Evolutionary conservation across 2,329 filamentous ascomycete genomes (phyloP), one percentile per base, ranked within the genome.

Genomic region (Colletotrichum lini): DNA sequence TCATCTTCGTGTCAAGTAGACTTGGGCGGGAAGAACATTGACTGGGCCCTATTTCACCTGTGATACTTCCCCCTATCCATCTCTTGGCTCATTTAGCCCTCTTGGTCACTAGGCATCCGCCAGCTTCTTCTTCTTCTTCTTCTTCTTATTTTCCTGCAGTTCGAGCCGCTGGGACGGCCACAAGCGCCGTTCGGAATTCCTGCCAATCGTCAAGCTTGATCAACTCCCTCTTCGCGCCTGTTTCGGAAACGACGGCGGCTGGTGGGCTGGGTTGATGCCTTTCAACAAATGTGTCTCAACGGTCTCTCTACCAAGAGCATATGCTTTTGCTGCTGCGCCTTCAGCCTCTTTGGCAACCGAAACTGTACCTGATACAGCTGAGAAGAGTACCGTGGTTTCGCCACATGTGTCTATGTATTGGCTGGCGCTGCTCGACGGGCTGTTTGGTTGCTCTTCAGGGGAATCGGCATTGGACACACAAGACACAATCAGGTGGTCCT

Each of bases 1-100:
- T n/a, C 44, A 15, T 30, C 47, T 53, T 54, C 61, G 53, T 63
- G 49, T 54, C 61, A 67, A 42, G 49, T 56, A 40, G 56, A 53
- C 44, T 16, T 64, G 44, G 54, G 52, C 49, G 21, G 42, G 40
- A 52, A 30, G 23, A 8, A 44, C 35, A 21, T 26, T 45, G 38
- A 8, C 35, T 44, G 23, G 38, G 10, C 60, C n/a, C 23, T 15
- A 13, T 26, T 30, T 12, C 42, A 30, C 30, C 42, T 47, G 42
- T 9, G 18, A 47, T 45, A 16, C 23, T 59, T 2, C 40, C 23
- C 3, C 9, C 15, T 49, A n/a, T 26, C 30, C 30, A 35, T 35
- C 30, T 35, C 30, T 35, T 10, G 3, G n/a, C 23, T 42, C 30
- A 18, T 52, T 18, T 38, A 40, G 45, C 21, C 35, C 30, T 35